Base-by-base conservation (phyloP, 2,329 filamentous ascomycete genomes). In the Diaporthe citri region DNA sequence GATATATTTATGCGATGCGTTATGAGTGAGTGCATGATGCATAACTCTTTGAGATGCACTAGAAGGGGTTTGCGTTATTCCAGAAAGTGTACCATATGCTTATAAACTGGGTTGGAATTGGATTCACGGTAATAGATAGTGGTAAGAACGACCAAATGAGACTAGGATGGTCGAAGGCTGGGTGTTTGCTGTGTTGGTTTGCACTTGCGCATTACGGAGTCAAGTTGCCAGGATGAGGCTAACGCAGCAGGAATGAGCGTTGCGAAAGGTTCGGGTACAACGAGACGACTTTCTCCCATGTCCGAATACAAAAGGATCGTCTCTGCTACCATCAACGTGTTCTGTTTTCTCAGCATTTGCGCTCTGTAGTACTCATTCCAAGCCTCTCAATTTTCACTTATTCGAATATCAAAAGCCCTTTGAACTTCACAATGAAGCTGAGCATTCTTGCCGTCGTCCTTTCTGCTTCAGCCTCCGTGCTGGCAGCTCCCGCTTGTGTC, bases 271-370 rank as follows among this genome's bases (percentile, higher is more conserved):
- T 13, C 8, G 36, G n/a, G 22, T 1, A 52, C 20, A 25, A 25
- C 7, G 2, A 22, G 9, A 52, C 25, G 9, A n/a, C 22, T 25
- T 52, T 52, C 48, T 9, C 12, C n/a, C 22, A 3, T 13, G 48
- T 52, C n/a, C n/a, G 48, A 52, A 52, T 52, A 52, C 48, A 52
- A 52, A 52, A 52, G 48, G 48, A 25, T 52, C 48, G 48, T 25
- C 48, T 25, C 48, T 52, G 48, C 48, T 52, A n/a, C 48, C 48
- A 25, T 52, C n/a, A 52, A 52, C 25, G 48, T n/a, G 48, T 25
- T 52, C 22, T 25, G n/a, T 52, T 25, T 52, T 22, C 4, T 1
- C 48, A 25, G 48, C 48, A 52, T 52, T 10, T 25, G 48, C 20
- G 17, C 48, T 52, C 48, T 52, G n/a, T 52, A 10, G 13, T 52